Percentiles rank a stretch among this genome's conserved stretches.
Evolutionary conservation across 257 asterid species (phyloP).

Genomic region (Echium plantagineum): DNA sequence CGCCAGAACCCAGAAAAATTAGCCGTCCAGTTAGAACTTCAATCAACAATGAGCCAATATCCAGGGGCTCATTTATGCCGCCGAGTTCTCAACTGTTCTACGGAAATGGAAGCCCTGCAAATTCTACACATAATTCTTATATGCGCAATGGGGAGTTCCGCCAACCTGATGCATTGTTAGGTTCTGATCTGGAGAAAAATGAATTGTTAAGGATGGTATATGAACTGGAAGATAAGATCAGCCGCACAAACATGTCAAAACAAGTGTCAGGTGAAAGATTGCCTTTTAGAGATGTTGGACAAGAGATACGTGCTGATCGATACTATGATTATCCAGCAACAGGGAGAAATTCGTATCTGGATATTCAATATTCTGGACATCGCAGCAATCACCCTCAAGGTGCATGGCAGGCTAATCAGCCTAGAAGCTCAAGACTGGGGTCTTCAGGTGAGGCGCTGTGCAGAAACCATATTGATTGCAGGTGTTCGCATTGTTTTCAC

Average conservation of each 20-base stretch:
- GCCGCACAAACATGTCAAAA: constrained; percentile 21
- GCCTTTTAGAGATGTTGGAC: constrained; percentile 12
- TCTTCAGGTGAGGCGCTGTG: constrained; percentile 56
- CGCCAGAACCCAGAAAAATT: constrained; percentile 22
- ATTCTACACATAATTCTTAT: constrained; percentile 16
- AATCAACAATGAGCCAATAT: constrained; percentile 15
- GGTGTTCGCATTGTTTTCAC: constrained; percentile 42
- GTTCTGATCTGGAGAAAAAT: constrained; percentile 38
- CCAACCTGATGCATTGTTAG: constrained; percentile 27
- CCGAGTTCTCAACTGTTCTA: constrained; percentile 23
- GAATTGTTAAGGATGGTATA: constrained; percentile 59
- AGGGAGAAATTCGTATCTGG: constrained; percentile 26
- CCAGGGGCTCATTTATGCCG: constrained; percentile 21
- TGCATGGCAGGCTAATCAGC: constrained; percentile 18
- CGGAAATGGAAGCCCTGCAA: constrained; percentile 20
- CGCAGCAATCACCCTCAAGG: constrained; percentile 15
- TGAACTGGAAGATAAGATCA: constrained; percentile 70
- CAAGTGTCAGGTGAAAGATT: constrained; percentile 8
- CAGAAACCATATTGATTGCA: constrained; percentile 33
- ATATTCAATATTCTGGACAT: constrained; percentile 18
- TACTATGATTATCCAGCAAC: constrained; percentile 22
- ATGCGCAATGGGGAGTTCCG: constrained; percentile 28
- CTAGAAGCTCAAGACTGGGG: constrained; percentile 33
- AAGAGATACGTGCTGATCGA: constrained; percentile 17
- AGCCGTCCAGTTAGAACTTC: constrained; percentile 13